Base-by-base conservation (phyloP, 495 filamentous ascomycete species). In the Xylaria curta region DNA sequence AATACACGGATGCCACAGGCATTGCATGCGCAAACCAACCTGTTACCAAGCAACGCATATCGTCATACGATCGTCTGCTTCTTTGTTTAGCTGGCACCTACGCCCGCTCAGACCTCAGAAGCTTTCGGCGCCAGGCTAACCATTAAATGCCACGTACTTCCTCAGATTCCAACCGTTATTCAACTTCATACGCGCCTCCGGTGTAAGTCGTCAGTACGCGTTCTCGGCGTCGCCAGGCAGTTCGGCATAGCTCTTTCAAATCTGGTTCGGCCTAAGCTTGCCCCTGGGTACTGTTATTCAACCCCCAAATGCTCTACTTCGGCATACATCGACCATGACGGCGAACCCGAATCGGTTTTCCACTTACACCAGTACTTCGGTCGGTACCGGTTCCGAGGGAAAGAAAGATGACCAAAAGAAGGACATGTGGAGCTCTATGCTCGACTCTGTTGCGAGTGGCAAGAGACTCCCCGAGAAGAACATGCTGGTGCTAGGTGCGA, bases 381-480 rank as follows among this genome's bases (percentile, higher is more conserved):
- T 79, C 72, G 84, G 84, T 71, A 80, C 77, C 68, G 69, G 75
- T 70, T 77, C 78, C 73, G 77, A 79, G 33, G 81, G 78, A 58
- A 84, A 84, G 75, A 85, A 91, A 83, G 93, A 92, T 83, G 90
- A 91, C 72, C 85, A 87, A 60, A 94, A 94, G 83, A 93, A 93
- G 81, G 93, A 97, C 76, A 93, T 98, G 82, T 98, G 95, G 95
- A 95, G 89, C 66, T 93, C 93, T 61, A 92, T 98, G 91, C 87
- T 98, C 76, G 93, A 97, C 81, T 88, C 88, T 69, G 94, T 95
- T 73, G 93, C 95, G 72, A 96, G 91, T 82, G 94, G 93, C 64
- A 97, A 96, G 85, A 89, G 91, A 72, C 82, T 98, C 70, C 94
- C 94, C 47, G 94, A 98, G 82, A 98, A 98, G 86, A 96, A 93